phyloP scores from a whole-genome alignment of 352 stramenopile genomes.

The Phytophthora brassicae region DNA sequence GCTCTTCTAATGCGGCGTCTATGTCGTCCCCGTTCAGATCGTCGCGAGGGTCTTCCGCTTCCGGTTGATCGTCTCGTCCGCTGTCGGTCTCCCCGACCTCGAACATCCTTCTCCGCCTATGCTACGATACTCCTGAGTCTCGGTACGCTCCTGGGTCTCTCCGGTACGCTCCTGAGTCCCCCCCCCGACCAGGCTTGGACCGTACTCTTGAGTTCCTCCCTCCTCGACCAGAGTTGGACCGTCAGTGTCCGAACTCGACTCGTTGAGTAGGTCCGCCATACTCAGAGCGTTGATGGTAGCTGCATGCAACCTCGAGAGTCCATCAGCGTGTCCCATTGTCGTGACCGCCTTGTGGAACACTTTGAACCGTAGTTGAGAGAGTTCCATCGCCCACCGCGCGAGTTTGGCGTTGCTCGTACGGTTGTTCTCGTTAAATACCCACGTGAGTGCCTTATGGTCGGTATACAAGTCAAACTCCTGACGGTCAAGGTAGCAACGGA shows the following conservation, averaged over 20 bases:
- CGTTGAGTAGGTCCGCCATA: background rate
- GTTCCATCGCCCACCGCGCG: background rate
- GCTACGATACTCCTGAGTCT: no score
- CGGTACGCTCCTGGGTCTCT: no score
- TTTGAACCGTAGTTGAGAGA: background rate
- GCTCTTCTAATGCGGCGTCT: background rate
- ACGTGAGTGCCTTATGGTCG: background rate
- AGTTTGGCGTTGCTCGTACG: background rate
- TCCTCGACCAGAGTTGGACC: no score
- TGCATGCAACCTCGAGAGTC: background rate
- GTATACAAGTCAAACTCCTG: background rate
- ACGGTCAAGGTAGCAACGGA: background rate
- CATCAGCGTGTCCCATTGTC: background rate
- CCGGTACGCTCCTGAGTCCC: no score
- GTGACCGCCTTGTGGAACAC: background rate
- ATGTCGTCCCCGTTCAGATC: no score
- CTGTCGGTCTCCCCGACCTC: background rate
- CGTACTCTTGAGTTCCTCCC: no score
- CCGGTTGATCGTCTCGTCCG: no score
- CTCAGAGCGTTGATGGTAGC: background rate
- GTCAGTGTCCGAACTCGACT: background rate
- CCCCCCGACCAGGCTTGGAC: no score
- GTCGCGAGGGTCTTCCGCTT: no score
- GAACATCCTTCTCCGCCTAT: no score
- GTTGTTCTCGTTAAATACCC: background rate